Evolutionary conservation across 345 rosid species (phyloP).

Genomic region (Hevea brasiliensis): DNA sequence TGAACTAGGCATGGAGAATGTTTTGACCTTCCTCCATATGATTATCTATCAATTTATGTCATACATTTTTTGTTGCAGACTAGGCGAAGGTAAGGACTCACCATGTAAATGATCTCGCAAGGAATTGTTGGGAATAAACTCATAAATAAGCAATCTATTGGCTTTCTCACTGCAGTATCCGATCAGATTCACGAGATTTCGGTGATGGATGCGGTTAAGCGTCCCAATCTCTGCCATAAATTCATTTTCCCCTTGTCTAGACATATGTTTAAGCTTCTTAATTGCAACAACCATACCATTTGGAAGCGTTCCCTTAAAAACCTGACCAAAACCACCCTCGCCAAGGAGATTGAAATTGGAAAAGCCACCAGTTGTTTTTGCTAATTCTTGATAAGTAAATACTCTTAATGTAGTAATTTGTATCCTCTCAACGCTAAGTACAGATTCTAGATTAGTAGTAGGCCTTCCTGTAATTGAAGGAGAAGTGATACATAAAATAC

Average conservation of each 20-base stretch:
- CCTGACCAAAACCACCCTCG: conserved; percentile 19
- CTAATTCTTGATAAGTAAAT: conserved; percentile 13
- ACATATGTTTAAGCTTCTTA: conserved; percentile 18
- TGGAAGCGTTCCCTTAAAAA: conserved; percentile 15
- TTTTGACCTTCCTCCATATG: too few species aligned
- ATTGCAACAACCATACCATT: conserved; percentile 16
- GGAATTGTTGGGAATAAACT: conserved; percentile 16
- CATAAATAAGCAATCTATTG: conserved; percentile 22
- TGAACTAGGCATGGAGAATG: too few species aligned
- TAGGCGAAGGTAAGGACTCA: not conserved
- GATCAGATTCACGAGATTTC: conserved; percentile 20
- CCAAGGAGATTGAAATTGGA: conserved; percentile 13
- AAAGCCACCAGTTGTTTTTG: conserved; percentile 13
- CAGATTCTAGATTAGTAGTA: not conserved
- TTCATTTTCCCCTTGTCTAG: conserved; percentile 16
- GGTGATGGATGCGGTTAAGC: conserved; percentile 11
- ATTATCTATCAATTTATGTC: too few species aligned
- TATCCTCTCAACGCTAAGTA: too few species aligned
- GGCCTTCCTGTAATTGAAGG: too few species aligned
- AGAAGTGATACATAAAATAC: too few species aligned
- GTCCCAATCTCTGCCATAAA: conserved; percentile 22
- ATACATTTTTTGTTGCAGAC: too few species aligned
- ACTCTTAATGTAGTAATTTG: not conserved
- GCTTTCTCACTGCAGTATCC: conserved; percentile 19
- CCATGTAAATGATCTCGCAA: conserved; percentile 22